These are phyloP conservation scores for Ascochyta koolunga DNA, from an alignment of 2,329 filamentous ascomycete species.

Conservation along the genomic window DNA sequence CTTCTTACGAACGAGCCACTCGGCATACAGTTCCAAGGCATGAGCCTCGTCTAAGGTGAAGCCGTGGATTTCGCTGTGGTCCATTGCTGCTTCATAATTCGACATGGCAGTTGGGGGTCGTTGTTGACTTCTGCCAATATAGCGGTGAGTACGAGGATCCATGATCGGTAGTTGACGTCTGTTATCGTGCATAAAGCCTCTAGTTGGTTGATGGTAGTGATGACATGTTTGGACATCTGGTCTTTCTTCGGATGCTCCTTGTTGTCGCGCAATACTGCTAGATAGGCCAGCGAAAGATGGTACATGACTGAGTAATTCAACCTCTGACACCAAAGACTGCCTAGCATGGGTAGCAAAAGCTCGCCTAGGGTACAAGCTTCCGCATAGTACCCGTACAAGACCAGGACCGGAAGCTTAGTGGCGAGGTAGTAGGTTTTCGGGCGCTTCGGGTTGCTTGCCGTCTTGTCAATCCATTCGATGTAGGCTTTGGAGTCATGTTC, in stretches of 20 bases:
- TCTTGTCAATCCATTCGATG: conserved; percentile 58
- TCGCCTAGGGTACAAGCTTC: conserved; percentile 53
- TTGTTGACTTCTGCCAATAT: conserved; percentile 69
- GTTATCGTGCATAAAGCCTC: conserved; percentile 68
- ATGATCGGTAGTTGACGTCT: conserved; percentile 73
- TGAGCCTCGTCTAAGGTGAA: conserved; percentile 75
- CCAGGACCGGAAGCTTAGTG: conserved; percentile 51
- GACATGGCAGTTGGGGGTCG: conserved; percentile 62
- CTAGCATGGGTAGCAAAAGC: conserved; percentile 48
- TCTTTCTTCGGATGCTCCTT: conserved; percentile 48
- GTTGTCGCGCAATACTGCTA: conserved; percentile 48
- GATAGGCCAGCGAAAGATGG: conserved; percentile 51
- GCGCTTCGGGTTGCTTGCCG: conserved; percentile 63
- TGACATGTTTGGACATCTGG: conserved; percentile 61
- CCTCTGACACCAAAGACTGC: conserved; percentile 53
- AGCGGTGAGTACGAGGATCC: conserved; percentile 71
- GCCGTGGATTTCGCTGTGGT: conserved; percentile 71
- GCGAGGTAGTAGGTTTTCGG: conserved; percentile 72
- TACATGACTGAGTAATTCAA: conserved; percentile 52
- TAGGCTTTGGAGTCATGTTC: conserved; percentile 66
- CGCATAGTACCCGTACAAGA: conserved; percentile 51
- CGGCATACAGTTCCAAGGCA: conserved; percentile 75
- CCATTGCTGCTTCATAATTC: conserved; percentile 72
- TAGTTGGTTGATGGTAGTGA: conserved; percentile 64
- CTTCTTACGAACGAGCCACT: conserved; percentile 69